Evolutionary conservation across 306 rosid genomes (phyloP).

Genomic region (Heteromeles arbutifolia): DNA sequence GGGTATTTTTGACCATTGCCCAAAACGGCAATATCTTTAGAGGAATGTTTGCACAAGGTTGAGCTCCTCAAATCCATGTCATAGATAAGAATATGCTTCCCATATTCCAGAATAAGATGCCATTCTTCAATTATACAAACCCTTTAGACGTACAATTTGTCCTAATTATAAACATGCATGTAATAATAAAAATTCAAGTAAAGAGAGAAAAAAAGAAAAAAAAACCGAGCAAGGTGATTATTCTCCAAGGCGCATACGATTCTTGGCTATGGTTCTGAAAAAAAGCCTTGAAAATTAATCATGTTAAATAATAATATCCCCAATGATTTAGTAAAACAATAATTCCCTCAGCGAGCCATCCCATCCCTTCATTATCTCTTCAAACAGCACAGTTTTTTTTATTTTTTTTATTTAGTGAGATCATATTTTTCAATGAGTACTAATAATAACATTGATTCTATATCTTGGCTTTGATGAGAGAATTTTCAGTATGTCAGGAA

Average conservation of each 20-base stretch:
- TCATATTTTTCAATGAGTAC: conserved; percentile 36
- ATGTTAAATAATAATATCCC: conserved; percentile 26
- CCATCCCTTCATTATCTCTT: conserved; percentile 28
- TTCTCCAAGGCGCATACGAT: conserved; percentile 50
- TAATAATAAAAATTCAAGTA: background rate
- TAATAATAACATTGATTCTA: background rate
- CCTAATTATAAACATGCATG: background rate
- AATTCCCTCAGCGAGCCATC: conserved; percentile 8
- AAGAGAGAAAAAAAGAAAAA: background rate
- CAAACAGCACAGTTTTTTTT: conserved; percentile 12
- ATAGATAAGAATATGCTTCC: conserved; percentile 3
- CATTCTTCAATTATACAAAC: conserved; percentile 10
- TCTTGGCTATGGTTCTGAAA: conserved; percentile 21
- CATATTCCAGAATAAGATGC: conserved; percentile 38
- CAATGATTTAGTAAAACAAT: background rate
- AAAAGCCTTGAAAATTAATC: conserved; percentile 1
- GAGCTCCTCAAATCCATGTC: background rate
- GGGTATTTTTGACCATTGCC: background rate
- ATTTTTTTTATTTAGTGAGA: conserved; percentile 25
- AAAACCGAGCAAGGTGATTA: background rate
- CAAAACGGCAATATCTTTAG: background rate
- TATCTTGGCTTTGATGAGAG: too few relatives aligned
- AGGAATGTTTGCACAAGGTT: background rate
- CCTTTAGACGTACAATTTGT: conserved; percentile 4
- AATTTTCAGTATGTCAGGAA: too few relatives aligned